These are phyloP conservation scores for Vinca minor DNA, from an alignment of 257 asterid species.

Conservation along the genomic window DNA sequence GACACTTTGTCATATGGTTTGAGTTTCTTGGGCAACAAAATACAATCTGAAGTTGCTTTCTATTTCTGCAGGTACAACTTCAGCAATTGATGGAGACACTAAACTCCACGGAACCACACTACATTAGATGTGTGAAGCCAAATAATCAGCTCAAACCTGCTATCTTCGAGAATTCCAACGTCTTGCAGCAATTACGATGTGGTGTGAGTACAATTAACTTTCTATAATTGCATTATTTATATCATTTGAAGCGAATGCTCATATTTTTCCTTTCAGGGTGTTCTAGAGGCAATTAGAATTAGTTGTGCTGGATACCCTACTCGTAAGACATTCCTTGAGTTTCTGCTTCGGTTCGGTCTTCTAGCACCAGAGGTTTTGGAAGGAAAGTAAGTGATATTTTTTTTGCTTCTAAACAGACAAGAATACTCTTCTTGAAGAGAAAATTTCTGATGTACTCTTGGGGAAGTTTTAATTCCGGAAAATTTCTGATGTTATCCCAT, in stretches of 20 bases:
- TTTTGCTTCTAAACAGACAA: constrained; percentile 3
- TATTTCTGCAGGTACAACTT: constrained; percentile 69
- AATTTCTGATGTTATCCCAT: constrained; percentile 18
- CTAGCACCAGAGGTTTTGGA: constrained; percentile 86
- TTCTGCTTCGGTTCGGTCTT: constrained; percentile 76
- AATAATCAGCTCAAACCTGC: constrained; percentile 90
- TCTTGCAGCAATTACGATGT: constrained; percentile 97
- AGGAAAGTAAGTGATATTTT: constrained; percentile 60
- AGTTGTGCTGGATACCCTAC: constrained; percentile 99
- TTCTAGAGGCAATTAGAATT: constrained; percentile 89
- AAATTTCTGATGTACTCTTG: constrained; percentile 8
- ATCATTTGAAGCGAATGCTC: neutral
- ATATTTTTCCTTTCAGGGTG: constrained; percentile 47
- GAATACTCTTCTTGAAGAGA: neutral
- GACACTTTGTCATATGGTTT: neutral
- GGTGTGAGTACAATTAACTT: constrained; percentile 61
- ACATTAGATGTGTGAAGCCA: constrained; percentile 97
- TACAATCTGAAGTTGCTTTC: constrained; percentile 24
- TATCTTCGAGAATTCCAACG: constrained; percentile 73
- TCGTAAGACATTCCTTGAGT: constrained; percentile 84
- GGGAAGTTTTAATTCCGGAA: too few species aligned
- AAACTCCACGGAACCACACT: constrained; percentile 95
- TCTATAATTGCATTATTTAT: neutral
- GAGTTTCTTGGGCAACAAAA: constrained; percentile 8
- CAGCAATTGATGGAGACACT: constrained; percentile 93